These are phyloP conservation scores for Trichoderma cornu-damae DNA, from an alignment of 2,329 filamentous ascomycete genomes.

Conservation along the genomic window DNA sequence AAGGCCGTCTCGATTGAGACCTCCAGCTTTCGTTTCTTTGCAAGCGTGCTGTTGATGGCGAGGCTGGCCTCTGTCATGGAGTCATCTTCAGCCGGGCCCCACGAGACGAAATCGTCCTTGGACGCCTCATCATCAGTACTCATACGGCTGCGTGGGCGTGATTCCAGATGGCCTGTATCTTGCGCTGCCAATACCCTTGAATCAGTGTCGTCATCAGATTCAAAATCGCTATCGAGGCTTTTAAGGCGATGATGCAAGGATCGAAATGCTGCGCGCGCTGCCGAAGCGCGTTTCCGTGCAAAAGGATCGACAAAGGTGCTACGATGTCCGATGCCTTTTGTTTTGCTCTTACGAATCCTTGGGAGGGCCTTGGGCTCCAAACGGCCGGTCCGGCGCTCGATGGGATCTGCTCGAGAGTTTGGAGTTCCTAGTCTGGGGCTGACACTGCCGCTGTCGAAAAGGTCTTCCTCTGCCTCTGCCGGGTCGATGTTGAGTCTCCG, in stretches of 20 bases:
- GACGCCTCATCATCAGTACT: conserved; percentile 54
- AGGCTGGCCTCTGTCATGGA: conserved; percentile 70
- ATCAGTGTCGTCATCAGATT: conserved; percentile 77
- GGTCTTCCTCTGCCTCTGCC: conserved; percentile 54
- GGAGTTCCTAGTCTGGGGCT: conserved; percentile 61
- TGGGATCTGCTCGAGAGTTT: conserved; percentile 56
- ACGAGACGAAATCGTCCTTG: conserved; percentile 46
- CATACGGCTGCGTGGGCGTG: conserved; percentile 71
- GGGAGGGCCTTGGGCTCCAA: conserved; percentile 60
- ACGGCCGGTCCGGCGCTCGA: conserved; percentile 55
- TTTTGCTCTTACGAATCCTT: conserved; percentile 67
- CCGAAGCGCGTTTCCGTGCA: conserved; percentile 56
- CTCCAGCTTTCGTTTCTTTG: conserved; percentile 70
- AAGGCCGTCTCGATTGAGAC: conserved; percentile 60
- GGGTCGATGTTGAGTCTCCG: conserved; percentile 73
- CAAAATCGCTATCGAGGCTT: conserved; percentile 63
- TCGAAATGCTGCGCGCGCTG: conserved; percentile 59
- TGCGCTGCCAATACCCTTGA: conserved; percentile 53
- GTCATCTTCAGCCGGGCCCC: conserved; percentile 54
- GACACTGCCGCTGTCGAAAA: conserved; percentile 56
- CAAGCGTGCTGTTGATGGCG: conserved; percentile 50
- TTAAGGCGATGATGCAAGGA: conserved; percentile 71
- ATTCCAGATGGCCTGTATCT: conserved; percentile 83
- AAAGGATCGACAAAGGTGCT: conserved; percentile 64
- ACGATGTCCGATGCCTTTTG: conserved; percentile 47